Conservation (phyloP, 148 eudicot species). For the Rhododendron ovatum region DNA sequence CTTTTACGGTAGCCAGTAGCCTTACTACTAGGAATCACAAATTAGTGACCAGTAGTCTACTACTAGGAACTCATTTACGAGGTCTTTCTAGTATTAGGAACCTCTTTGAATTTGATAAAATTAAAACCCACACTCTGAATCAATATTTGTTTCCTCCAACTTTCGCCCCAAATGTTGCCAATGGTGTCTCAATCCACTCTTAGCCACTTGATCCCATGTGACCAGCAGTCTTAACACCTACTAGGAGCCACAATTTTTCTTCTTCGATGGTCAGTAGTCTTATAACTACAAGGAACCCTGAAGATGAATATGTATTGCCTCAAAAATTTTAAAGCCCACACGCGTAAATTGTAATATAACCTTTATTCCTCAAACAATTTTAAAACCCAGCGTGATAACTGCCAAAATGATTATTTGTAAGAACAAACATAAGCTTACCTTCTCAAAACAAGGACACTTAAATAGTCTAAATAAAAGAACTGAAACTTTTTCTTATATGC, state of each 20-base stretch:
- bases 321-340: background rate
- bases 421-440: background rate
- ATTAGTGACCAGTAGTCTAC: background rate
- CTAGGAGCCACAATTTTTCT: background rate
- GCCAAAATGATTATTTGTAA: background rate
- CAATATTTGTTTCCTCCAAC: background rate
- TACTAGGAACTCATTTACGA: background rate
- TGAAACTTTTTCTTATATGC: background rate
- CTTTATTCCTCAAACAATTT: background rate
- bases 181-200: background rate
- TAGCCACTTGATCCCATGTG: background rate
- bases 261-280: background rate
- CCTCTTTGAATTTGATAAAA: background rate
- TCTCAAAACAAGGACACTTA: background rate
- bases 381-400: background rate
- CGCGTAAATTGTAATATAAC: background rate
- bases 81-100: background rate
- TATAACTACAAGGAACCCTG: background rate
- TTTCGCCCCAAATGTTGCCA: too few relatives aligned
- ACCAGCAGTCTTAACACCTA: background rate
- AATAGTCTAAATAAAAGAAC: background rate
- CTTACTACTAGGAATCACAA: slow-evolving; percentile 1
- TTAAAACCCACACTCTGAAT: background rate
- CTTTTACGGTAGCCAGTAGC: background rate
- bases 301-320: background rate